Evolutionary conservation across 1,139 yeast species (phyloP).

Genomic region (Candida anutae): DNA sequence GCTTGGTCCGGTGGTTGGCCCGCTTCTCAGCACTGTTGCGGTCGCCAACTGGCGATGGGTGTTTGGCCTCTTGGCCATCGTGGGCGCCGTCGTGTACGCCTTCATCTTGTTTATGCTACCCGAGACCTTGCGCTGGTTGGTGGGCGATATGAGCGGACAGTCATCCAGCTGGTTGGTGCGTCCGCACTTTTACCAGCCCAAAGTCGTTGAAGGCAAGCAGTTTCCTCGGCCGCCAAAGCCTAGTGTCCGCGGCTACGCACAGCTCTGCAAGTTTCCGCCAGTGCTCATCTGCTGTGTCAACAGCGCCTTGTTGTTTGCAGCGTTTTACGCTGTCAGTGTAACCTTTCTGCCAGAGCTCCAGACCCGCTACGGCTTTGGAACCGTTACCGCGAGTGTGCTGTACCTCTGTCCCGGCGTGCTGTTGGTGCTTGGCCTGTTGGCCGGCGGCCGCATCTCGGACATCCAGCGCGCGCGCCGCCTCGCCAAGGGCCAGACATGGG

Average conservation of each 20-base stretch:
- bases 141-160: conserved; percentile 41
- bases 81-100: conserved; percentile 32
- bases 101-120: conserved; percentile 40
- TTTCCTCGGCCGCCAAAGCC: conserved; percentile 47
- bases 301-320: conserved; percentile 46
- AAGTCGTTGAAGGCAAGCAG: conserved; percentile 14
- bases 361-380: conserved; percentile 26
- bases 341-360: conserved; percentile 38
- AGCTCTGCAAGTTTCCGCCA: conserved; percentile 33
- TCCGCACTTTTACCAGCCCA: conserved; percentile 22
- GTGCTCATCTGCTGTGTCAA: conserved; percentile 41
- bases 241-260: conserved; percentile 27
- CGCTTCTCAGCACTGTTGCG: conserved; percentile 36
- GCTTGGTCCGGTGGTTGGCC: conserved; percentile 51
- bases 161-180: conserved; percentile 15
- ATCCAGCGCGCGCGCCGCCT: conserved; percentile 19
- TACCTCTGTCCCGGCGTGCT: conserved; percentile 51
- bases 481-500: conserved; percentile 16
- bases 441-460: conserved; percentile 48
- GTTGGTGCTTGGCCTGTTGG: conserved; percentile 41
- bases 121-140: conserved; percentile 48
- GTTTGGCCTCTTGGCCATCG: conserved; percentile 44
- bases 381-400: conserved; percentile 34
- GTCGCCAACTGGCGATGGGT: conserved; percentile 47
- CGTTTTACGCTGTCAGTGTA: conserved; percentile 49